Evolutionary conservation across 495 filamentous ascomycete species (phyloP).

Genomic region (Xylaria castorea): DNA sequence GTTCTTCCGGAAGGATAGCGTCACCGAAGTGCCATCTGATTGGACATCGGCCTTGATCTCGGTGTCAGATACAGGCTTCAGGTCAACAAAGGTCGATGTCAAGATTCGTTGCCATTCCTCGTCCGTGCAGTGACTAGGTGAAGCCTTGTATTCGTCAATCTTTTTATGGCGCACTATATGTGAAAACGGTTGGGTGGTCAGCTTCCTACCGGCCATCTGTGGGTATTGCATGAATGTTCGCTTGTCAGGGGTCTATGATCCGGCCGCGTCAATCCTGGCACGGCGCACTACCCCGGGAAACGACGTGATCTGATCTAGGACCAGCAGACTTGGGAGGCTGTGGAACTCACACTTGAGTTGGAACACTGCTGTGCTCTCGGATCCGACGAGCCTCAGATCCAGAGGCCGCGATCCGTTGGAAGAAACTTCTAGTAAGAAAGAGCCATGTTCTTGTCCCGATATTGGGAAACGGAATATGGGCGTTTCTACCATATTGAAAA

Average conservation of each 20-base stretch:
- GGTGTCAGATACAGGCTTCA: constrained; percentile 45
- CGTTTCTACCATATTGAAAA: constrained; percentile 31
- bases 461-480: constrained; percentile 38
- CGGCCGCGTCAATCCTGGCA: constrained; percentile 22
- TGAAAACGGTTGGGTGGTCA: constrained; percentile 27
- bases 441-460: constrained; percentile 35
- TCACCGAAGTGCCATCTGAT: constrained; percentile 40
- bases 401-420: constrained; percentile 39
- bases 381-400: constrained; percentile 39
- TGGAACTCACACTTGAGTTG: constrained; percentile 36
- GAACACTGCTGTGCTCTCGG: constrained; percentile 42
- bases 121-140: constrained; percentile 45
- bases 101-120: constrained; percentile 56
- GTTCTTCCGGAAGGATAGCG: constrained; percentile 51
- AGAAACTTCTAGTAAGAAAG: constrained; percentile 33
- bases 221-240: constrained; percentile 28
- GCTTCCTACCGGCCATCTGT: constrained; percentile 26
- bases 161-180: constrained; percentile 42
- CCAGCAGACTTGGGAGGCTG: neutral
- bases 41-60: constrained; percentile 51
- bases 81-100: constrained; percentile 44
- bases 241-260: constrained; percentile 24
- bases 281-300: constrained; percentile 6
- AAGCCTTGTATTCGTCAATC: constrained; percentile 36
- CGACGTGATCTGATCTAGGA: constrained; percentile 3